A percentile compares a stretch with the other conserved stretches of the same genome.
Evolutionary conservation across 257 asterid species (phyloP).

Genomic region (Linderniella brevidens): DNA sequence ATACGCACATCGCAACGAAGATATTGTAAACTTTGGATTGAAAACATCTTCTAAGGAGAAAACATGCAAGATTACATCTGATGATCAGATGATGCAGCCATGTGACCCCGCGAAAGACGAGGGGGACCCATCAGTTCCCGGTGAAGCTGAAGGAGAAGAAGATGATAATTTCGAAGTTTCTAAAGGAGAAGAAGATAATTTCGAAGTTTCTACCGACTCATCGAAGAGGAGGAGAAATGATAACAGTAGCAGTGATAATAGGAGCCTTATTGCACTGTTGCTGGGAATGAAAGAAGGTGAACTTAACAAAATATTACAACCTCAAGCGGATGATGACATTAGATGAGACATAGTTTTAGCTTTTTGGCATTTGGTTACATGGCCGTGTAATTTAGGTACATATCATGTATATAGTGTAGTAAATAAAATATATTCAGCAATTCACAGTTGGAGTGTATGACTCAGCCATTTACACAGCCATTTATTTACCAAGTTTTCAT

Average conservation of each 20-base stretch:
- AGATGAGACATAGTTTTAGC: too few relatives aligned
- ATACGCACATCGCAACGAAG: conserved; percentile 82
- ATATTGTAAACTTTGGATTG: conserved; percentile 51
- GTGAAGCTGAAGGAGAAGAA: conserved; percentile 10
- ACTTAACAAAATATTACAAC: conserved; percentile 41
- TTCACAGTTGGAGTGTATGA: too few relatives aligned
- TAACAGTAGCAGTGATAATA: conserved; percentile 29
- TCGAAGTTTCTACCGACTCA: conserved; percentile 11
- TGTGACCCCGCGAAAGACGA: conserved; percentile 3
- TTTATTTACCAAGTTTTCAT: too few relatives aligned
- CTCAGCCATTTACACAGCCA: too few relatives aligned
- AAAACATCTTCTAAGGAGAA: conserved; percentile 7
- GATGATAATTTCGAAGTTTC: conserved; percentile 14
- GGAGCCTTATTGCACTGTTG: conserved; percentile 40
- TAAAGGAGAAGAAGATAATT: conserved; percentile 13
- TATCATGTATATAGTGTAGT: too few relatives aligned
- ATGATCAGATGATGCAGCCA: conserved; percentile 13
- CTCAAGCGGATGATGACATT: neutral
- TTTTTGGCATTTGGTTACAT: too few relatives aligned
- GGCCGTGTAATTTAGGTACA: too few relatives aligned
- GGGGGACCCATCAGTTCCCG: conserved; percentile 12
- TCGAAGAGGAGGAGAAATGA: conserved; percentile 32
- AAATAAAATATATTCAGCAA: too few relatives aligned
- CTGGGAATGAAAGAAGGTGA: conserved; percentile 59
- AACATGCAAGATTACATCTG: neutral